These are phyloP conservation scores for Morella rubra DNA, from an alignment of 306 rosid species.

Conservation along the genomic window DNA sequence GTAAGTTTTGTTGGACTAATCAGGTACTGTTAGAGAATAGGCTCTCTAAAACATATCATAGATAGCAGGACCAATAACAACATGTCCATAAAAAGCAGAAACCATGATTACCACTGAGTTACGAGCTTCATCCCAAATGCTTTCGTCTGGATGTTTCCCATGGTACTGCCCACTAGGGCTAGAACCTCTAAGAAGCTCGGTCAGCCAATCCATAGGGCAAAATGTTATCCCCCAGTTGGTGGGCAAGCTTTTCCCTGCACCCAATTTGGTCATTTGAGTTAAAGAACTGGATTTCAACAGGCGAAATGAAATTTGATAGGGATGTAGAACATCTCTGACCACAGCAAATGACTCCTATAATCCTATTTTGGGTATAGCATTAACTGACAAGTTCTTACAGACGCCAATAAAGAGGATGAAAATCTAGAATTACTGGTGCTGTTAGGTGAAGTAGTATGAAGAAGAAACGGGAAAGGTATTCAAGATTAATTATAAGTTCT, in stretches of 20 bases:
- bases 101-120: constrained; percentile 54
- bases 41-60: constrained; percentile 20
- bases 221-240: constrained; percentile 28
- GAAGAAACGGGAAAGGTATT: background rate
- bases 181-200: constrained; percentile 69
- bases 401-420: background rate
- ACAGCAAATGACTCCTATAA: background rate
- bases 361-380: too few species aligned
- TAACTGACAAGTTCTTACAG: constrained; percentile 14
- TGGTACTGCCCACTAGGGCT: constrained; percentile 50
- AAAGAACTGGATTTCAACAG: constrained; percentile 6
- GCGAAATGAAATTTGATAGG: constrained; percentile 8
- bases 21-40: constrained; percentile 16
- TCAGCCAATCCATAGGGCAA: constrained; percentile 72
- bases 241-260: constrained; percentile 45
- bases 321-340: constrained; percentile 14
- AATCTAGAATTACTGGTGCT: background rate
- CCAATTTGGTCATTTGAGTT: constrained; percentile 13
- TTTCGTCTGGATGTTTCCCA: constrained; percentile 54
- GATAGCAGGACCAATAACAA: constrained; percentile 1
- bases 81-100: constrained; percentile 25
- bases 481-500: background rate
- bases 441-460: background rate
- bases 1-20: constrained; percentile 9
- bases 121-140: constrained; percentile 50